Evolutionary conservation across 768 basidiomycete genomes (phyloP).

Genomic region (Myochromella boudieri): DNA sequence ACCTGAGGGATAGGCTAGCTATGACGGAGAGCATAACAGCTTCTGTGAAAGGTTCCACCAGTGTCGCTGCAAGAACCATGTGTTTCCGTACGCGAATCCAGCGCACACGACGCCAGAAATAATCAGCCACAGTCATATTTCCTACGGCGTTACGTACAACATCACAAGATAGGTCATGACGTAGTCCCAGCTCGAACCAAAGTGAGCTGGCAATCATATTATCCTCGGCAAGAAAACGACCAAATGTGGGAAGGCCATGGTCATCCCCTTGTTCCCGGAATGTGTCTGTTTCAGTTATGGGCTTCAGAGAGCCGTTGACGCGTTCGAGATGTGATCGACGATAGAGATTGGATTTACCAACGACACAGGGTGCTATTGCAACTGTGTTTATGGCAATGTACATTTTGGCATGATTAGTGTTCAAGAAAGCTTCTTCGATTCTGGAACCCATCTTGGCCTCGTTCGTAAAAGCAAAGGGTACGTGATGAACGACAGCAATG

Average conservation of each 20-base stretch:
- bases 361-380: slow-evolving; percentile 91
- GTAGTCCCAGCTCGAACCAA: slow-evolving; percentile 89
- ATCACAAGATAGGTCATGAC: slow-evolving; percentile 90
- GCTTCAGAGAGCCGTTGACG: slow-evolving; percentile 65
- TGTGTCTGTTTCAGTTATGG: slow-evolving; percentile 25
- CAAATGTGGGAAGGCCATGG: slow-evolving; percentile 76
- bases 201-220: slow-evolving; percentile 93
- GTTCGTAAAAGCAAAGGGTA: slow-evolving; percentile 82
- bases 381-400: slow-evolving; percentile 91
- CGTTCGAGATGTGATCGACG: slow-evolving; percentile 84
- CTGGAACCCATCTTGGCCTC: slow-evolving; percentile 73
- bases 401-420: slow-evolving; percentile 98
- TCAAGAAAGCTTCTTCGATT: slow-evolving; percentile 92
- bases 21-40: slow-evolving; percentile 70
- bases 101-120: slow-evolving; percentile 85
- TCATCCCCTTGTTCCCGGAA: slow-evolving; percentile 23
- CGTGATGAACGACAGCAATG: slow-evolving; percentile 91
- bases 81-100: slow-evolving; percentile 97
- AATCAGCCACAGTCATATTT: slow-evolving; percentile 81
- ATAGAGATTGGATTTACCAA: slow-evolving; percentile 95
- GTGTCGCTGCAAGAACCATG: slow-evolving; percentile 85
- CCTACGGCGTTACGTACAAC: slow-evolving; percentile 88
- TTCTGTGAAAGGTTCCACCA: slow-evolving; percentile 94
- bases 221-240: slow-evolving; percentile 92
- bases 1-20: slow-evolving; percentile 52